Percentiles rank a stretch among this genome's conserved stretches.
Evolutionary conservation across 2,329 filamentous ascomycete genomes (phyloP).

Genomic region (Lomentospora prolificans): DNA sequence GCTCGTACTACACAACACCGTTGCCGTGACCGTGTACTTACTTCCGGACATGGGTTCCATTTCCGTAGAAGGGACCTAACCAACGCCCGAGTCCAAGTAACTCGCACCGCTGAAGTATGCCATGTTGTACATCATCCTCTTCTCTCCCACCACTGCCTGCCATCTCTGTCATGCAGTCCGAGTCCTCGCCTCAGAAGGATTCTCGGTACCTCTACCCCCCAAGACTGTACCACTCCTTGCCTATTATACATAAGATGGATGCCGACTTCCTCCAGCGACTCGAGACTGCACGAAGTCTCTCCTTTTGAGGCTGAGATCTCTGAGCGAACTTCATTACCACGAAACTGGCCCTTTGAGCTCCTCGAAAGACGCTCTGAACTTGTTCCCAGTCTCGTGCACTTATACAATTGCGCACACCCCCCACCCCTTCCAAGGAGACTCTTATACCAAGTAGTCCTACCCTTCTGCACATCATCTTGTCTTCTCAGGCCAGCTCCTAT

Average conservation of each 20-base stretch:
- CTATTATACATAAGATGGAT: constrained; percentile 2
- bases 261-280: neutral
- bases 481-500: neutral
- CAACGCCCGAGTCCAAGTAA: neutral
- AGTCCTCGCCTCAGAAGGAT: neutral
- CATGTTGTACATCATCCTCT: neutral
- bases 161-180: constrained; percentile 6
- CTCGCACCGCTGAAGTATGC: neutral
- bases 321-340: too few species aligned
- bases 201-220: neutral
- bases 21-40: neutral
- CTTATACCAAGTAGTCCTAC: neutral
- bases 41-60: neutral
- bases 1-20: neutral
- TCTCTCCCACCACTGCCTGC: neutral
- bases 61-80: neutral
- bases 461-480: neutral
- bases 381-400: neutral
- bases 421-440: neutral
- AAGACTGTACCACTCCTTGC: constrained; percentile 2
- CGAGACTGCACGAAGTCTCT: neutral
- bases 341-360: neutral
- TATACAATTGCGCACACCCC: neutral
- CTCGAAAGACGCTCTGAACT: neutral
- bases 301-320: constrained; percentile 5